These are phyloP conservation scores for Kandelia obovata DNA, from an alignment of 345 rosid genomes.

Conservation along the genomic window DNA sequence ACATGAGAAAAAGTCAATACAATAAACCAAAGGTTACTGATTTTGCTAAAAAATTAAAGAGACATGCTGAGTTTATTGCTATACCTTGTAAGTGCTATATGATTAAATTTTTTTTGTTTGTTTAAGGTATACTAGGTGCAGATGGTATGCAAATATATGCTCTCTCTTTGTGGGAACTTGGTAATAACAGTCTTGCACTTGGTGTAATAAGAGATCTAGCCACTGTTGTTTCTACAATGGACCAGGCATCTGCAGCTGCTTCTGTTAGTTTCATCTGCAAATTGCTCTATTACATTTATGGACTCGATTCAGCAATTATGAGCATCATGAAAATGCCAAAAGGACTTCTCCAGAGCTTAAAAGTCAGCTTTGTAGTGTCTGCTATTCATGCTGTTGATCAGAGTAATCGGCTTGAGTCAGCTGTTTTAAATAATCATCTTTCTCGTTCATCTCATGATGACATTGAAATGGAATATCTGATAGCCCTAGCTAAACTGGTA, in stretches of 20 bases:
- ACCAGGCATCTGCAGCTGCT: constrained; percentile 46
- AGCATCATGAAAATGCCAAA: constrained; percentile 78
- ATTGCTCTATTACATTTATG: constrained; percentile 67
- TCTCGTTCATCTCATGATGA: constrained; percentile 53
- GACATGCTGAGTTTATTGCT: constrained; percentile 1
- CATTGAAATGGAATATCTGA: constrained; percentile 66
- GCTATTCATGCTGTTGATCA: constrained; percentile 77
- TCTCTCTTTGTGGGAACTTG: constrained; percentile 77
- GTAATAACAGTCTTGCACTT: constrained; percentile 62
- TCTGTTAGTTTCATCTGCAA: constrained; percentile 81
- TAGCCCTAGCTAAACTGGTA: constrained; percentile 76
- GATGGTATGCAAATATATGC: constrained; percentile 82
- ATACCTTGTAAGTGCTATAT: constrained; percentile 9
- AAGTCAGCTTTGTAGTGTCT: constrained; percentile 60
- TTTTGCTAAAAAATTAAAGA: neutral
- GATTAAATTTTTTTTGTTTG: constrained; percentile 7
- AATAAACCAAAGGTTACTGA: neutral
- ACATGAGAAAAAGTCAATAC: neutral
- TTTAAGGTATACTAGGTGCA: constrained; percentile 64
- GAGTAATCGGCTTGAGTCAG: constrained; percentile 53
- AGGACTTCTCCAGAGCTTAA: constrained; percentile 58
- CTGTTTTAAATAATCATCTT: constrained; percentile 54
- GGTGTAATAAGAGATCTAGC: constrained; percentile 56
- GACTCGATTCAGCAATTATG: constrained; percentile 59
- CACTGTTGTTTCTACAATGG: constrained; percentile 53